Evolutionary conservation across 176 grass and related monocot genomes (phyloP), one percentile per base, ranked within the genome.

Genomic region (Tuctoria greenei): DNA sequence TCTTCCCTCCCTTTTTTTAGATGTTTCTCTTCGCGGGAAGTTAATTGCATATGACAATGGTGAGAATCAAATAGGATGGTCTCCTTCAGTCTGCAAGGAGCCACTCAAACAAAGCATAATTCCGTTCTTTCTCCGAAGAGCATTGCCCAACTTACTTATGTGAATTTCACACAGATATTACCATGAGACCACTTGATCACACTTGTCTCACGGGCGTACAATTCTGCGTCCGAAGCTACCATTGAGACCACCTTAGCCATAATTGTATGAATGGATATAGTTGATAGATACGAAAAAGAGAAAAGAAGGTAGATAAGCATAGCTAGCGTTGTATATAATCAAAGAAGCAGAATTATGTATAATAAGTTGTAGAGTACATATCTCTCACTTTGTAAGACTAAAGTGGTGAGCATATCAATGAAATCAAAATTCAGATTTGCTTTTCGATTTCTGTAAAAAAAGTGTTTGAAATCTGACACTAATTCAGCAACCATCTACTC

Each of bases 11-110:
- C 71, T 18, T 63, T 80, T 31, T 56, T 71, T 82, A 99, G 95
- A 83, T 80, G 66, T 85, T 74, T 92, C 85, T 11, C 87, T 99
- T 55, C 82, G 80, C 60, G 95, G 95, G 51, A 99, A 99, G 83
- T 76, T 99, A 34, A 71, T 99, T 49, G 79, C 80, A 51, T 99
- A 95, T 49, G 89, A 99, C 74, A 99, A 99, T 67, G 77, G 82
- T 52, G 41, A 78, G 82, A 86, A 80, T n/a, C 73, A 75, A 71
- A 77, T 95, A 27, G 92, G 92, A 64, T 95, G 95, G 95, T 50
- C 52, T 76, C 79, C 84, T 55, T 99, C 92, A 45, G 82, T 77
- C n/a, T 99, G 95, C 55, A 24, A 16, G 7, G 67, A 69, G 37
- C 82, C 95, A 39, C 73, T 74, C 55, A 92, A 84, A 86, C 28